Evolutionary conservation across 495 filamentous ascomycete species (phyloP).

Genomic region (Penicillium fimorum): DNA sequence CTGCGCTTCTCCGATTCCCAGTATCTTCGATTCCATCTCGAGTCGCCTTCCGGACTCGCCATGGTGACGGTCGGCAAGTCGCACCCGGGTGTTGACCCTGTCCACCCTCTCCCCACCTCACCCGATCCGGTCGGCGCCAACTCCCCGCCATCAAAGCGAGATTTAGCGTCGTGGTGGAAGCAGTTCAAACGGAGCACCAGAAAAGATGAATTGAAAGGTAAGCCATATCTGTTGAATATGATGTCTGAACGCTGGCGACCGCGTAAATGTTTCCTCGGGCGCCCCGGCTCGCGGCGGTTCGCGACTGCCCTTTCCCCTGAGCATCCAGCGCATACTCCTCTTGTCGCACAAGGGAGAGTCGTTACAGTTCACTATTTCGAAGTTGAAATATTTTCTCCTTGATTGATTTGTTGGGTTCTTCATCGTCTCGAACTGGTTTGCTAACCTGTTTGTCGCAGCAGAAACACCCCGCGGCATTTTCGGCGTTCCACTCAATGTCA

Average conservation of each 20-base stretch:
- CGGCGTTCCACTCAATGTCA: conserved; percentile 87
- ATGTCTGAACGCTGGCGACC: conserved; percentile 6
- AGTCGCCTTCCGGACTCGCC: conserved; percentile 19
- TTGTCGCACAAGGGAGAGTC: conserved; percentile 1
- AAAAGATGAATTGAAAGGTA: conserved; percentile 79
- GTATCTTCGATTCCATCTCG: conserved; percentile 6
- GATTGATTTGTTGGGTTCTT: neutral
- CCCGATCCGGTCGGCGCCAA: conserved; percentile 34
- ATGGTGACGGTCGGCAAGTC: conserved; percentile 47
- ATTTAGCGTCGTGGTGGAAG: conserved; percentile 90
- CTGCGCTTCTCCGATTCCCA: conserved; percentile 6
- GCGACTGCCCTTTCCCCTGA: conserved; percentile 4
- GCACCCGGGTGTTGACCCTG: conserved; percentile 37
- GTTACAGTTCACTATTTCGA: neutral
- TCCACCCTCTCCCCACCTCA: conserved; percentile 36
- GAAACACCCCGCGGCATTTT: conserved; percentile 68
- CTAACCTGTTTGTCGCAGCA: conserved; percentile 12
- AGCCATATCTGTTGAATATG: conserved; percentile 11
- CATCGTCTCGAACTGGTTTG: neutral
- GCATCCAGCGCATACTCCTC: neutral
- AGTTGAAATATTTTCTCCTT: neutral
- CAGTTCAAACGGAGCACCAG: conserved; percentile 73
- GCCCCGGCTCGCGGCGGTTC: conserved; percentile 10
- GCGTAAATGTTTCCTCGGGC: neutral
- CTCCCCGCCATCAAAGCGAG: conserved; percentile 71